Conservation (phyloP, 306 rosid species). For the Cucurbita pepo region DNA sequence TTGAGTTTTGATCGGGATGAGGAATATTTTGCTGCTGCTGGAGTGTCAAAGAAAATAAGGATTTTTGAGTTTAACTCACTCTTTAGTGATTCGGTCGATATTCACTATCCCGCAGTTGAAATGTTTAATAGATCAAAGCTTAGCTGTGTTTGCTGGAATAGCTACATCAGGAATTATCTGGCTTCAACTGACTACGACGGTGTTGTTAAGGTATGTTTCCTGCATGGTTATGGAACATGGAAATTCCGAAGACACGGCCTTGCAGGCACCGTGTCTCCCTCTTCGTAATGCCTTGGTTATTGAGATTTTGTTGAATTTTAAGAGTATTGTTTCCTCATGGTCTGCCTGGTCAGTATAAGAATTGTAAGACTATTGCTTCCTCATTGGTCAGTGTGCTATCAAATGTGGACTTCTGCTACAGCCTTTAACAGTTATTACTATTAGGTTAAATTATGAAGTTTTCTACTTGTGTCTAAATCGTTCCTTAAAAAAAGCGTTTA, state of each 20-base stretch:
- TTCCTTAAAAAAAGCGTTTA: too few species aligned
- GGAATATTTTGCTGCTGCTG: constrained; percentile 89
- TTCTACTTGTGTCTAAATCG: too few species aligned
- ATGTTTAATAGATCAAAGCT: constrained; percentile 69
- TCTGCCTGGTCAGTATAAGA: too few species aligned
- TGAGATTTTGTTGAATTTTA: neutral
- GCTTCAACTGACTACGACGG: constrained; percentile 92
- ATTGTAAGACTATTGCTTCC: neutral
- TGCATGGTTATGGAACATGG: neutral
- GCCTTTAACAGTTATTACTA: neutral
- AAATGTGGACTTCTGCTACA: neutral
- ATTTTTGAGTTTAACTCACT: constrained; percentile 67
- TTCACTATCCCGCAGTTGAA: constrained; percentile 79
- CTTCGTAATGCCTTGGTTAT: neutral
- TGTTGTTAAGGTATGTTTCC: constrained; percentile 57
- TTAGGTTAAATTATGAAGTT: too few species aligned
- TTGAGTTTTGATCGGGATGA: constrained; percentile 84
- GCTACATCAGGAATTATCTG: constrained; percentile 76
- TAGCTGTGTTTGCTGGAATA: constrained; percentile 93
- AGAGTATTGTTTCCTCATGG: neutral
- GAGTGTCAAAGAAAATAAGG: constrained; percentile 83
- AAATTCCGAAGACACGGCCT: neutral
- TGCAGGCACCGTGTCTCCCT: neutral
- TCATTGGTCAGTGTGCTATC: neutral
- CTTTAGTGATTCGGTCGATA: constrained; percentile 55